Evolutionary conservation across 495 filamentous ascomycete genomes (phyloP).

Genomic region (Annulohypoxylon bovei): DNA sequence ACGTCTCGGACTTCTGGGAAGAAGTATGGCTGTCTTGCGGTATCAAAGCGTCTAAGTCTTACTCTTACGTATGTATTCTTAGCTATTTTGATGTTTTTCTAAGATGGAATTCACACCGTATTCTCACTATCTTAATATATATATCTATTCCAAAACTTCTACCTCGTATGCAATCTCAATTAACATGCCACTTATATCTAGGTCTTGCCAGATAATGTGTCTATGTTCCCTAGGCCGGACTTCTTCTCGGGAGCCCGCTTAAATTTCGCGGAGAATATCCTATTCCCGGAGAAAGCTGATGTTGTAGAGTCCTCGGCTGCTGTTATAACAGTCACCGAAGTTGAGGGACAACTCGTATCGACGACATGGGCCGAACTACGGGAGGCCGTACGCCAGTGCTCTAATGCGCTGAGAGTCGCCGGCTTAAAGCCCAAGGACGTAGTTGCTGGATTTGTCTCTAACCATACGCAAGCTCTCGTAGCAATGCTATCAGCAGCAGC

Average conservation of each 20-base stretch:
- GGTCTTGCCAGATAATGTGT: conserved; percentile 71
- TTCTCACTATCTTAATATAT: not conserved
- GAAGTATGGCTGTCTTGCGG: conserved; percentile 85
- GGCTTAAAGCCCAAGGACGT: conserved; percentile 78
- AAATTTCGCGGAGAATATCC: conserved; percentile 93
- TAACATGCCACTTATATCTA: conserved; percentile 47
- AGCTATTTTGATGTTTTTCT: conserved; percentile 14
- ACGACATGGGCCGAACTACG: conserved; percentile 82
- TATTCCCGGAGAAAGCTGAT: conserved; percentile 70
- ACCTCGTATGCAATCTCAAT: not conserved
- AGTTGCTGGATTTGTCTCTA: conserved; percentile 83
- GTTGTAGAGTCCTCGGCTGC: conserved; percentile 68
- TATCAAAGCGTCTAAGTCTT: conserved; percentile 72
- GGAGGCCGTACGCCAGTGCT: conserved; percentile 77
- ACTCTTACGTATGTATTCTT: conserved; percentile 62
- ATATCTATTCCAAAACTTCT: not conserved
- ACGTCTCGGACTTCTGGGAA: conserved; percentile 82
- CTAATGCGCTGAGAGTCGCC: conserved; percentile 71
- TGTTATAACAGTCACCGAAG: conserved; percentile 78
- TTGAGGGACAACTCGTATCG: conserved; percentile 67
- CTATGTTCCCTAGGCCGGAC: conserved; percentile 84
- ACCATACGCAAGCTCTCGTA: conserved; percentile 85
- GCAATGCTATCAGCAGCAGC: conserved; percentile 84
- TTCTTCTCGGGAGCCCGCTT: conserved; percentile 83
- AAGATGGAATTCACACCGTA: not conserved